A percentile compares a stretch with the other conserved stretches of the same genome.
Conservation (phyloP, 2,329 filamentous ascomycete species). For the Pyricularia grisea region DNA sequence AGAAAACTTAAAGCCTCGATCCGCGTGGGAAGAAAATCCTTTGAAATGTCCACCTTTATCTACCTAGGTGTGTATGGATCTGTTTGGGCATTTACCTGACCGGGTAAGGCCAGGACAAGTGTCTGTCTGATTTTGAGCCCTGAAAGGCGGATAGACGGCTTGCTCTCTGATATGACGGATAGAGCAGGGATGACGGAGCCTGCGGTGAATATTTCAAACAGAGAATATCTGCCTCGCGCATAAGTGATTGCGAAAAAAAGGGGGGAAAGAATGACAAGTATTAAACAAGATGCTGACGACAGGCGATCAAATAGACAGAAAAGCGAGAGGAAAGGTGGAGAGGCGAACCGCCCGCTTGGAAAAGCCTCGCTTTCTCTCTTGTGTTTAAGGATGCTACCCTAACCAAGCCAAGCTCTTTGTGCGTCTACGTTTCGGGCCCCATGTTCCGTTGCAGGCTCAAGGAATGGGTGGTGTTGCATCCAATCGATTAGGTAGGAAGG, state of each 20-base stretch:
- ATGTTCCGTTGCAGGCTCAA: not conserved
- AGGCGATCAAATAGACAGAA: not conserved
- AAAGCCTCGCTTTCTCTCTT: not conserved
- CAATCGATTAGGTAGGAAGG: not conserved
- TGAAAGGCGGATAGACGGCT: not conserved
- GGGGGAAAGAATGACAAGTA: not conserved
- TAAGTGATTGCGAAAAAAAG: not conserved
- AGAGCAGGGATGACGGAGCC: not conserved
- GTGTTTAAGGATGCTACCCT: not conserved
- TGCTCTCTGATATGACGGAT: not conserved
- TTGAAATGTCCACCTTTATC: not conserved
- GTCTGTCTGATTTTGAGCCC: not conserved
- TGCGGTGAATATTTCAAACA: not conserved
- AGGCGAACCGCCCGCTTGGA: not conserved
- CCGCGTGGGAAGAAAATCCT: not conserved
- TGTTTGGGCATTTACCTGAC: not conserved
- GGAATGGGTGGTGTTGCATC: not conserved
- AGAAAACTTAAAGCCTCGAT: not conserved
- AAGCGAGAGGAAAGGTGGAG: not conserved
- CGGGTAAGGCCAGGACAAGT: not conserved
- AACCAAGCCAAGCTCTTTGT: not conserved
- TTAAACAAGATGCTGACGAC: not conserved
- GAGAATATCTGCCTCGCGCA: not conserved
- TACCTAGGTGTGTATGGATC: not conserved
- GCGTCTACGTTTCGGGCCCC: not conserved